Percentiles rank a stretch among this genome's conserved stretches.
Evolutionary conservation across 1,284 basidiomycete species (phyloP).

Genomic region (Anthracocystis setariae): DNA sequence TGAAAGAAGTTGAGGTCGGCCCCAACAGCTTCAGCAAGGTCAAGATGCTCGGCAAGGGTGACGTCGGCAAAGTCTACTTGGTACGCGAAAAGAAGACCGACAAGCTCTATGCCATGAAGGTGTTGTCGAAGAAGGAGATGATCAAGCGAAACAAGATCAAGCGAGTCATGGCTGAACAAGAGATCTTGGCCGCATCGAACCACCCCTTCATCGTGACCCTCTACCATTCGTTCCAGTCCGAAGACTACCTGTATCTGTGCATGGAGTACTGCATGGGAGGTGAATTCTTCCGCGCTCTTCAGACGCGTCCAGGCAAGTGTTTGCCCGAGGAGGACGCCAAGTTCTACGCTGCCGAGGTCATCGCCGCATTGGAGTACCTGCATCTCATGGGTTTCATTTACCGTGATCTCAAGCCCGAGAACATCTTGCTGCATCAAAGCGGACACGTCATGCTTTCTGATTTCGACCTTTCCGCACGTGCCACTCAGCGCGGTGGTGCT

Average conservation of each 20-base stretch:
- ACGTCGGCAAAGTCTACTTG: conserved; percentile 66
- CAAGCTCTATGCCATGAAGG: conserved; percentile 66
- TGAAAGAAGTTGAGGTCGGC: conserved; percentile 71
- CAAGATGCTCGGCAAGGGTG: conserved; percentile 68
- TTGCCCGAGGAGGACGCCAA: conserved; percentile 92
- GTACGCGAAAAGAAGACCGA: conserved; percentile 63
- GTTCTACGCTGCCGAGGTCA: conserved; percentile 97
- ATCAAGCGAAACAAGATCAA: conserved; percentile 68
- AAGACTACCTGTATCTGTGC: conserved; percentile 66
- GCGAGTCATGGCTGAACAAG: conserved; percentile 66
- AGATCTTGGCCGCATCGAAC: conserved; percentile 64
- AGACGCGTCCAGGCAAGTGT: conserved; percentile 90
- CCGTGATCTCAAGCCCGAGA: conserved; percentile 92
- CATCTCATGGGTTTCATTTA: conserved; percentile 94
- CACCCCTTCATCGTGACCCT: conserved; percentile 68
- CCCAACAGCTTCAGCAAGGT: conserved; percentile 65
- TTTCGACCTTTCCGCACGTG: conserved; percentile 97
- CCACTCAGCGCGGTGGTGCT: conserved; percentile 77
- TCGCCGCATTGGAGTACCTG: conserved; percentile 97
- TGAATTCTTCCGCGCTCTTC: conserved; percentile 91
- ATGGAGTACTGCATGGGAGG: conserved; percentile 93
- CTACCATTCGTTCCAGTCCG: conserved; percentile 67
- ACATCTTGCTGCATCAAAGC: conserved; percentile 94
- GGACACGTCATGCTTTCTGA: conserved; percentile 99
- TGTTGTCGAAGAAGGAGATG: conserved; percentile 67